These are phyloP conservation scores for Colletotrichum sp. DNA, from an alignment of 2,329 filamentous ascomycete genomes.

Conservation along the genomic window DNA sequence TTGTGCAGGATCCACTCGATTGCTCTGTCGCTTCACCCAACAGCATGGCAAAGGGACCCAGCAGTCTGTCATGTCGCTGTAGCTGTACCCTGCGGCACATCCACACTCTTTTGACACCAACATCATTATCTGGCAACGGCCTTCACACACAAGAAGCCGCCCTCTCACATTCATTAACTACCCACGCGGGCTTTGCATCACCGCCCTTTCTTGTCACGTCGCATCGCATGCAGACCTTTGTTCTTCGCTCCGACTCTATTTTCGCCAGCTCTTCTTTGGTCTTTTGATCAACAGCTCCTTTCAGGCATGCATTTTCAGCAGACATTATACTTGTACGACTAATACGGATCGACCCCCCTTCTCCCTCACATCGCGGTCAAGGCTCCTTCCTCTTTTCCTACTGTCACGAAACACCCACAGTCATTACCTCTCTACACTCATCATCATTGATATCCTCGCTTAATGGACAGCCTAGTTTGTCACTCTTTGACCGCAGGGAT, in stretches of 20 bases:
- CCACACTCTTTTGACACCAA: neutral
- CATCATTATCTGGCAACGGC: neutral
- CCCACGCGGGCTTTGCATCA: neutral
- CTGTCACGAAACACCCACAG: neutral
- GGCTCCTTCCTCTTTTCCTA: neutral
- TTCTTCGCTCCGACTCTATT: neutral
- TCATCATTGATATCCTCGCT: neutral
- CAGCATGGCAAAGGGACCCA: neutral
- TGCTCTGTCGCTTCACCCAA: neutral
- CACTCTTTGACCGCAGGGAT: neutral
- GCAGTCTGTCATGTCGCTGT: neutral
- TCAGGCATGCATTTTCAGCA: neutral
- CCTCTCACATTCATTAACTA: neutral
- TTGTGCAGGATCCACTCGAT: neutral
- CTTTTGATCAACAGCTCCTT: neutral
- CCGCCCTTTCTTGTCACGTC: neutral
- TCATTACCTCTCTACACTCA: neutral
- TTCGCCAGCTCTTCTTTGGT: neutral
- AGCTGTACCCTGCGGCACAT: neutral
- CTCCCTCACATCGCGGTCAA: neutral
- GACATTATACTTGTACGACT: neutral
- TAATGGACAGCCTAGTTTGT: constrained; percentile 12
- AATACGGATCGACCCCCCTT: neutral
- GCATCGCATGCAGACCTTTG: neutral
- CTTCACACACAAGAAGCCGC: neutral